Evolutionary conservation across 306 rosid species (phyloP).

Genomic region (Myrica gale): DNA sequence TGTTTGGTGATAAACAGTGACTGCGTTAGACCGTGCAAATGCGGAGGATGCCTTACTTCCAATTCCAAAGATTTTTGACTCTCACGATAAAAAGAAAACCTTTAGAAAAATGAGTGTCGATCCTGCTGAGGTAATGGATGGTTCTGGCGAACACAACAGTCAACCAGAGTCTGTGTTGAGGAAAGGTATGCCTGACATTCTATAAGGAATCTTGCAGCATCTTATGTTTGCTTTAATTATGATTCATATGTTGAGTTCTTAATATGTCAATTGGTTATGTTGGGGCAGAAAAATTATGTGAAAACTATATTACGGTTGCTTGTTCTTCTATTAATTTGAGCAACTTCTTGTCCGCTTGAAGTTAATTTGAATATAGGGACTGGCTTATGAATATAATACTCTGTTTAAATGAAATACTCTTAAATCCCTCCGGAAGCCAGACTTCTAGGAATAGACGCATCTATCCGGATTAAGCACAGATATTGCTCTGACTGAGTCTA

Average conservation of each 20-base stretch:
- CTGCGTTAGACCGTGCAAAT: slow-evolving; percentile 85
- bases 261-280: slow-evolving; percentile 14
- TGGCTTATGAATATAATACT: background rate
- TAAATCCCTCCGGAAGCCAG: too few species aligned
- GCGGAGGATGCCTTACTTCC: slow-evolving; percentile 90
- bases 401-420: background rate
- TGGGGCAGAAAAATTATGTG: background rate
- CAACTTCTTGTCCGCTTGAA: background rate
- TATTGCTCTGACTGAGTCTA: too few species aligned
- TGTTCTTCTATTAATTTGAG: slow-evolving; percentile 3
- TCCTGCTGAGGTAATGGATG: slow-evolving; percentile 33
- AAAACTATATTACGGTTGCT: background rate
- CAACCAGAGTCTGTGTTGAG: slow-evolving; percentile 35
- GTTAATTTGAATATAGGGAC: background rate
- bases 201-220: background rate
- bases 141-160: slow-evolving; percentile 32
- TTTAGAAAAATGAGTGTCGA: slow-evolving; percentile 34
- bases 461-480: too few species aligned
- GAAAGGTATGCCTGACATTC: slow-evolving; percentile 43
- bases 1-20: slow-evolving; percentile 52
- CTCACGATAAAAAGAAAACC: slow-evolving; percentile 39
- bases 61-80: slow-evolving; percentile 67
- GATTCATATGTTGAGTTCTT: background rate
- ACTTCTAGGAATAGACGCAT: too few species aligned
- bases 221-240: background rate